Base-by-base conservation (phyloP, 2,329 filamentous ascomycete species). In the Sporothrix phasma region DNA sequence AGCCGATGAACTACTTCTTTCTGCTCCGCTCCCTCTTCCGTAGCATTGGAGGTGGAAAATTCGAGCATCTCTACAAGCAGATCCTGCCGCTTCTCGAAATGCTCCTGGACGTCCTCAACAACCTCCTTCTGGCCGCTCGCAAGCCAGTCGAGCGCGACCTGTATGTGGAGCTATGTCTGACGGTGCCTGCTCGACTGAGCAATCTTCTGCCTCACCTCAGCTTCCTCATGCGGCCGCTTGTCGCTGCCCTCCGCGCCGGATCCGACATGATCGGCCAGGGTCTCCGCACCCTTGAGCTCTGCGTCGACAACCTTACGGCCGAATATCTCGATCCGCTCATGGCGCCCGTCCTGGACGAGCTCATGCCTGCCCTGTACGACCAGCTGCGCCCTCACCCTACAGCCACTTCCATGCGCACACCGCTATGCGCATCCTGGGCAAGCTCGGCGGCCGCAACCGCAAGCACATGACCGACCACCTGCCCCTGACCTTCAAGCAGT, bases 251-350 rank as follows among this genome's bases (percentile, higher is more conserved):
- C 61, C 85, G 92, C 64, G 92, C 92, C 19, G 92, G 93, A 15
- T 92, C 90, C 1, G 94, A 99, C 68, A 83, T 99, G 45, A 93
- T 99, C 19, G 92, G 92, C 0, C 95, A 99, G 74, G 94, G 94
- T 0, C 80, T 99, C 6, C 82, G 95, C 31, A 99, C 94, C 0
- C 79, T 99, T 5, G 94, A 99, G 72, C 83, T 99, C 1, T 99
- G 94, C 71, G 94, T 99, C 19, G 94, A 99, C 68, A 99, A 99
- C 70, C 82, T 99, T 0, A 99, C 95, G 0, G 93, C 94, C 0
- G 94, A 99, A 71, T 99, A 99, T 72, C 79, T 99, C 15, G 94
- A 99, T 70, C 95, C 94, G 0, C 97, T 99, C 71, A 99, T 99
- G 93, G 91, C 93, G 2, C 95, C 94, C 0, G 95, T 97, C 29